Percentiles rank a stretch among this genome's conserved stretches.
Conservation (phyloP, 2,329 filamentous ascomycete genomes). For the Trichoderma sp. region DNA sequence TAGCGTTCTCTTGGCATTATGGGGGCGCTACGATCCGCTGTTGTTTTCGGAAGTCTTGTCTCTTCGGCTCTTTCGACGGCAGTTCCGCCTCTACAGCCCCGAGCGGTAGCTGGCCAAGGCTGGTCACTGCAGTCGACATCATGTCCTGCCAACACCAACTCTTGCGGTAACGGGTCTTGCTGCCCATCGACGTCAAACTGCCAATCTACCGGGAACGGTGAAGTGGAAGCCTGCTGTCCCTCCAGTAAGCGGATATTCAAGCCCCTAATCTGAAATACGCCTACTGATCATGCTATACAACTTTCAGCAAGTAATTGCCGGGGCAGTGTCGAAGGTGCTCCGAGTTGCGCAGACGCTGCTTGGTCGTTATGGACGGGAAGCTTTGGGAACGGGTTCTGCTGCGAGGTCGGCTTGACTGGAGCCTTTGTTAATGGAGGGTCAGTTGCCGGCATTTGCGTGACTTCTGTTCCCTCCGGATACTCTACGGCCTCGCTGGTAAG, state of each 20-base stretch:
- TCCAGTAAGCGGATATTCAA: background rate
- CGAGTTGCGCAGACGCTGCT: slow-evolving; percentile 10
- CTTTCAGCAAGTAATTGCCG: slow-evolving; percentile 10
- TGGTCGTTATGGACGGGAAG: slow-evolving; percentile 24
- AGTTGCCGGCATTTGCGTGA: slow-evolving; percentile 12
- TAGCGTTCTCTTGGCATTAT: background rate
- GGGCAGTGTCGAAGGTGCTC: slow-evolving; percentile 13
- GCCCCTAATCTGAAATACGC: too few species aligned
- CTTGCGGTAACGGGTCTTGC: slow-evolving; percentile 15
- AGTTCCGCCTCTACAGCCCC: background rate
- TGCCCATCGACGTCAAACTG: slow-evolving; percentile 9
- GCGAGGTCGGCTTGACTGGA: slow-evolving; percentile 18
- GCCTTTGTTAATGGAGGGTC: slow-evolving; percentile 10
- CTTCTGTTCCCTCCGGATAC: slow-evolving; percentile 9
- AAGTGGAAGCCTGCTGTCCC: slow-evolving; percentile 15
- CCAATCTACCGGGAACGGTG: slow-evolving; percentile 14
- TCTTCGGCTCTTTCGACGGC: background rate
- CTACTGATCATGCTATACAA: background rate
- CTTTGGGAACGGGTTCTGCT: slow-evolving; percentile 17
- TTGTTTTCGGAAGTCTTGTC: background rate
- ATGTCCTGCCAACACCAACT: slow-evolving; percentile 8
- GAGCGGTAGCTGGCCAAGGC: slow-evolving; percentile 10
- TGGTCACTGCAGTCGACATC: slow-evolving; percentile 13
- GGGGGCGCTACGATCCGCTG: background rate
- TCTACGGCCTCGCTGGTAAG: slow-evolving; percentile 20